Conservation (phyloP, 768 basidiomycete species). For the Floccularia luteovirens region DNA sequence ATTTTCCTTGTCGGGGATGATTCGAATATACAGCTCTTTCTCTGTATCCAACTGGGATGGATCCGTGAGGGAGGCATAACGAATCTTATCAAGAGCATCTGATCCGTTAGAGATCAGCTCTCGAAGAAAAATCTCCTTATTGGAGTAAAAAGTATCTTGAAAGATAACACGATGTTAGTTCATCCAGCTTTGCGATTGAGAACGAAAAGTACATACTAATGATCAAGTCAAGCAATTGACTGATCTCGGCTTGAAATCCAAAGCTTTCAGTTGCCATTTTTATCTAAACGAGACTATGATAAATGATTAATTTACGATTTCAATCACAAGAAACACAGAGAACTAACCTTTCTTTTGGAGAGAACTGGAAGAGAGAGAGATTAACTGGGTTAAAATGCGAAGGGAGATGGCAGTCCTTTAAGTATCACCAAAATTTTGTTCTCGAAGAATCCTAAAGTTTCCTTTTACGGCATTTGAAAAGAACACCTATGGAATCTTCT, state of each 20-base stretch:
- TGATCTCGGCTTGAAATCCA: constrained; percentile 99
- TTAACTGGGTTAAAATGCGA: constrained; percentile 16
- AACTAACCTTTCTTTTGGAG: no score
- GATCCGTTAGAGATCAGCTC: constrained; percentile 96
- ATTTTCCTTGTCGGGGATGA: constrained; percentile 94
- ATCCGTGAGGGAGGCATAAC: constrained; percentile 93
- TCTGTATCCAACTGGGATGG: constrained; percentile 81
- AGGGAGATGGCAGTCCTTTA: constrained; percentile 19
- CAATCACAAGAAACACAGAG: no score
- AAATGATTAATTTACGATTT: constrained; percentile 6
- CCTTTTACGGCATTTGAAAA: constrained; percentile 26
- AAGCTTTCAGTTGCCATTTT: constrained; percentile 80
- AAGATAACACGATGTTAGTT: constrained; percentile 6
- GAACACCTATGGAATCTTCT: constrained; percentile 30
- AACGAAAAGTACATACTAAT: constrained; percentile 62
- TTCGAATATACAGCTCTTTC: constrained; percentile 92
- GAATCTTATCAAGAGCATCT: constrained; percentile 99
- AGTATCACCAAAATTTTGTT: constrained; percentile 32
- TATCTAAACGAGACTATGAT: constrained; percentile 8
- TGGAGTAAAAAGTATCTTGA: constrained; percentile 99
- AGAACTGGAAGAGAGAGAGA: constrained; percentile 10
- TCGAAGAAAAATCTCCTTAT: constrained; percentile 99
- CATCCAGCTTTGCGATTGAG: background rate
- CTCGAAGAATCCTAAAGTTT: constrained; percentile 43
- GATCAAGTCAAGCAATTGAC: constrained; percentile 96